Evolutionary conservation across 2,329 filamentous ascomycete genomes (phyloP).

Genomic region (Dactylellina haptotyla): DNA sequence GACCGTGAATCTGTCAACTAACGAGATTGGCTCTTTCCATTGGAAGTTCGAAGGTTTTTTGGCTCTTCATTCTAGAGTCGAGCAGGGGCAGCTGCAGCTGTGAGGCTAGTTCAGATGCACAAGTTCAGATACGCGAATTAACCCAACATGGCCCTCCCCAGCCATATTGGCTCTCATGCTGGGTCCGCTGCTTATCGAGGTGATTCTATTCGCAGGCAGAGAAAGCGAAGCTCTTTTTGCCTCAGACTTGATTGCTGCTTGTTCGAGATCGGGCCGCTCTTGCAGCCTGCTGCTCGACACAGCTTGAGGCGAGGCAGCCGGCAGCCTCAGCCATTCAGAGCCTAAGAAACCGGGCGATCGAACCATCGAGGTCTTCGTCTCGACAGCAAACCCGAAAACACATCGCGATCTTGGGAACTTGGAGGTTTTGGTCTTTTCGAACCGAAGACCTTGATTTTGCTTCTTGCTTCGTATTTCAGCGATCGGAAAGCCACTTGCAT

Average conservation of each 20-base stretch:
- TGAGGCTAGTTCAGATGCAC: slow-evolving; percentile 5
- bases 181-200: slow-evolving; percentile 19
- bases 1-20: neutral
- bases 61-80: neutral
- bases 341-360: neutral
- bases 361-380: too few species aligned
- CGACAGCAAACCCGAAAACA: neutral
- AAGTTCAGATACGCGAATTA: slow-evolving; percentile 23
- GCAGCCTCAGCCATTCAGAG: slow-evolving; percentile 1
- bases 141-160: slow-evolving; percentile 16
- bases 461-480: neutral
- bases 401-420: neutral
- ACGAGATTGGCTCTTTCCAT: slow-evolving; percentile 16
- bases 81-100: neutral
- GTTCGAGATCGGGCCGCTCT: slow-evolving; percentile 39
- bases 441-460: neutral
- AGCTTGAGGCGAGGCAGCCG: neutral
- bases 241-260: slow-evolving; percentile 25
- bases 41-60: slow-evolving; percentile 1
- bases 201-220: slow-evolving; percentile 7
- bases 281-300: slow-evolving; percentile 19
- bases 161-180: slow-evolving; percentile 3
- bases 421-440: neutral
- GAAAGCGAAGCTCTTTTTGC: slow-evolving; percentile 11
- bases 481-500: slow-evolving; percentile 30